Base-by-base conservation (phyloP, 108 stramenopile species). In the Skeletonema costatum region DNA sequence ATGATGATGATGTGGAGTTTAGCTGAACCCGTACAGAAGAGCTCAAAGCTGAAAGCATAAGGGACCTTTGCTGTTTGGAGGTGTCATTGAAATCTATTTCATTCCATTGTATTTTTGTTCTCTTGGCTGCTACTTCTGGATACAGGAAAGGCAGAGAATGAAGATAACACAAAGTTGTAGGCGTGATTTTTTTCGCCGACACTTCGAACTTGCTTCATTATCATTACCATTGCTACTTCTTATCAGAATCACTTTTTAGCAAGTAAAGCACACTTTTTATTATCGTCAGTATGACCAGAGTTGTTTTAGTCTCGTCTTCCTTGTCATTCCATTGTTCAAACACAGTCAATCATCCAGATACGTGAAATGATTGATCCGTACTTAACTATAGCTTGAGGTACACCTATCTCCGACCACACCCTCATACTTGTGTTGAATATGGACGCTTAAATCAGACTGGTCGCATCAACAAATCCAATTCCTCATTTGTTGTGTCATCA, bases 321-420 rank as follows among this genome's bases (percentile, higher is more conserved):
- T 48, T 71, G 63, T 69, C 73, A 32, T 85, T 70, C 72, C 73
- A 76, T 66, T 87, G 88, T 5, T 88, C 87, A 78, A 84, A 85
- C 1, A 75, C 78, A 0, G 92, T 89, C 17, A 95, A 72, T 48
- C 79, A 25, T 25, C 80, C 36, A 95, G 81, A 58, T 93, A 95
- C 93, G 92, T 11, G 92, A 92, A 31, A 95, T 91, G 39, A 86
- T 84, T 0, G 92, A 70, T 95, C 94, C 1, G 94, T 93, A 39
- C 89, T 90, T 64, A 95, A 70, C 11, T 88, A 95, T 1, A 85
- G 80, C 21, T 80, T 72, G 59, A 95, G 69, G 50, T 85, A 90
- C 61, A 89, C 86, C 35, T 87, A 93, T 60, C 71, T 70, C 29
- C 89, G 83, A 19, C 90, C 85, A 42, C 56, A 71, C 60, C 87